Percentiles rank a stretch among this genome's conserved stretches.
Evolutionary conservation across 148 eudicot species (phyloP).

Genomic region (Chenopodium berlandieri): DNA sequence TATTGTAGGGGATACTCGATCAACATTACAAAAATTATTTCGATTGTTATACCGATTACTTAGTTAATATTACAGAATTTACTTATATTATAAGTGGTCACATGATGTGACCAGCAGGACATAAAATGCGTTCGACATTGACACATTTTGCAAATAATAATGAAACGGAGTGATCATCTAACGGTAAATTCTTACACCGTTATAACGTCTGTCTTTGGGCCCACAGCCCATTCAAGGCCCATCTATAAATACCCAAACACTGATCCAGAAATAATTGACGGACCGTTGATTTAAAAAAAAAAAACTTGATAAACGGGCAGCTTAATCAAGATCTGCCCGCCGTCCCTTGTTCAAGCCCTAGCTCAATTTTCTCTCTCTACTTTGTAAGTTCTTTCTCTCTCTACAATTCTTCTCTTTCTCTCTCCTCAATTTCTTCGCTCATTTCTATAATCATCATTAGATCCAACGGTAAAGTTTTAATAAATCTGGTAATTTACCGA

Average conservation of each 20-base stretch:
- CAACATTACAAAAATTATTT: too few relatives aligned
- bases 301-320: conserved; percentile 7
- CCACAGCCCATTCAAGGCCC: neutral
- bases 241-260: conserved; percentile 17
- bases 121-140: too few relatives aligned
- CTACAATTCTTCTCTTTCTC: neutral
- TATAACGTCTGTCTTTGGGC: conserved; percentile 5
- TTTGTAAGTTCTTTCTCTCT: conserved; percentile 10
- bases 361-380: neutral
- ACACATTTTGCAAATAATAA: too few relatives aligned
- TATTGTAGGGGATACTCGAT: too few relatives aligned
- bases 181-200: conserved; percentile 3
- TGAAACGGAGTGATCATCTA: neutral
- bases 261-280: neutral
- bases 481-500: conserved; percentile 1
- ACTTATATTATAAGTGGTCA: too few relatives aligned
- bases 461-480: neutral
- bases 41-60: too few relatives aligned
- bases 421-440: neutral
- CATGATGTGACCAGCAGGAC: too few relatives aligned
- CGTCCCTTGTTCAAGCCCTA: neutral
- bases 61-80: too few relatives aligned
- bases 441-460: neutral
- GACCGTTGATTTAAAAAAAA: neutral
- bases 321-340: conserved; percentile 11